Base-by-base conservation (phyloP, 1,284 basidiomycete genomes). In the Pascua sp. region DNA sequence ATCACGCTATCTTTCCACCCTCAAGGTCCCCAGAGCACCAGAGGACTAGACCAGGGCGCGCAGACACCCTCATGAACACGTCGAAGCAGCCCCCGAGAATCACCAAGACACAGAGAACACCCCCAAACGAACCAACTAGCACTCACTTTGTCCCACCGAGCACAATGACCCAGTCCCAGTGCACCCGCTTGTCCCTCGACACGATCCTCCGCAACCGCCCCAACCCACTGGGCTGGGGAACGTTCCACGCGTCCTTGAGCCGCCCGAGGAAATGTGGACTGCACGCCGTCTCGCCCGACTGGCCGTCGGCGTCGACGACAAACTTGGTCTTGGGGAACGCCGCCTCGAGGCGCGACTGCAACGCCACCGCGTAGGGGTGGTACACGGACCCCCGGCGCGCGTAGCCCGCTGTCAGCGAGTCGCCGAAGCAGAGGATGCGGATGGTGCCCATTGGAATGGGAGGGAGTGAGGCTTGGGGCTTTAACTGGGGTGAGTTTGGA, bases 381-480 rank as follows among this genome's bases (percentile, higher is more conserved):
- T 47, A 47, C 49, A 46, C 49, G 13, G 39, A 4, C 2, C 55
- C 55, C 7, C 18, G n/a, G 32, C 17, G 38, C 10, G 46, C 4
- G 17, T 44, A 42, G 32, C 49, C 49, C 17, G 57, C 44, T 2
- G 57, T 55, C 10, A 59, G 49, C 7, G 48, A 51, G 52, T 59
- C 57, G 36, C 53, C 53, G n/a, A 55, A 55, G 18, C 57, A 59
- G n/a, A 59, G 53, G 39, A 55, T 48, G 15, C 57, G 47, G 39
- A 56, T 49, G 24, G 40, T 7, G 24, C 24, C 24, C 24, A 32
- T 32, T 32, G 24, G 24, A 7, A 4, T 32, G 3, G 24, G 24
- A 7, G n/a, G 24, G 24, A 7, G 24, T 32, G 24, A 32, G 24
- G 24, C 24, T 32, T 32, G 3, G 7, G 24, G 24, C 24, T 32